These are phyloP conservation scores for Pythium utonaiense DNA, from an alignment of 352 stramenopile species.

Conservation along the genomic window DNA sequence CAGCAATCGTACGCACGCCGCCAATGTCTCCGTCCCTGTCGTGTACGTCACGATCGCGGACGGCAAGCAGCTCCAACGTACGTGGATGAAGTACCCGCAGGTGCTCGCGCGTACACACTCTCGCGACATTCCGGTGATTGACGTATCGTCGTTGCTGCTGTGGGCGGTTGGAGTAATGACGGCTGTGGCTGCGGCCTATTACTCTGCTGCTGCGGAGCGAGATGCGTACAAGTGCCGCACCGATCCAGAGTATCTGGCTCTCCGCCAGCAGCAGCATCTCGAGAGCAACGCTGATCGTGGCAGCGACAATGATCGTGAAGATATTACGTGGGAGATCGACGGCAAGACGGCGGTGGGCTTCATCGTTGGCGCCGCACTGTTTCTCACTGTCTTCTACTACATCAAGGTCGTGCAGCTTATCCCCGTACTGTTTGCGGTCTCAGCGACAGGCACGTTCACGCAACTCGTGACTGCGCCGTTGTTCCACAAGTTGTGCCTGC, in stretches of 20 bases:
- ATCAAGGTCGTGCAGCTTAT: conserved; percentile 55
- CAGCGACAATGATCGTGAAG: conserved; percentile 10
- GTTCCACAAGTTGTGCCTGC: conserved; percentile 29
- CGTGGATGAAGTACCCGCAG: conserved; percentile 33
- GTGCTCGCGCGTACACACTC: conserved; percentile 44
- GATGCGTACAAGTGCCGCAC: conserved; percentile 20
- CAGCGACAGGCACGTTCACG: conserved; percentile 41
- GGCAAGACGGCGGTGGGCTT: conserved; percentile 56
- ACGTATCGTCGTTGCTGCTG: conserved; percentile 56
- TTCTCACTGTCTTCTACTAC: conserved; percentile 72
- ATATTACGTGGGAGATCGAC: conserved; percentile 64
- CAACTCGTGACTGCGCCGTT: conserved; percentile 49
- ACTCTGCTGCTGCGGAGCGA: conserved; percentile 34
- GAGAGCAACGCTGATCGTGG: conserved; percentile 14
- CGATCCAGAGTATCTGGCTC: conserved; percentile 17
- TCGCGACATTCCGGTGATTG: conserved; percentile 44
- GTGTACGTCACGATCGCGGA: conserved; percentile 68
- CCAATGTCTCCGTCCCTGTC: conserved; percentile 52
- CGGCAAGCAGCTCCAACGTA: conserved; percentile 40
- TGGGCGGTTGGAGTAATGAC: conserved; percentile 62
- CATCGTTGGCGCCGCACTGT: conserved; percentile 50
- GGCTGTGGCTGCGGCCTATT: conserved; percentile 59
- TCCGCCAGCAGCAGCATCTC: conserved; percentile 24
- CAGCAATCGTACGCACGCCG: conserved; percentile 34
- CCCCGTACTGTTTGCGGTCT: conserved; percentile 68